Conservation (phyloP, 495 filamentous ascomycete genomes). For the Chaetomidium leptoderma region DNA sequence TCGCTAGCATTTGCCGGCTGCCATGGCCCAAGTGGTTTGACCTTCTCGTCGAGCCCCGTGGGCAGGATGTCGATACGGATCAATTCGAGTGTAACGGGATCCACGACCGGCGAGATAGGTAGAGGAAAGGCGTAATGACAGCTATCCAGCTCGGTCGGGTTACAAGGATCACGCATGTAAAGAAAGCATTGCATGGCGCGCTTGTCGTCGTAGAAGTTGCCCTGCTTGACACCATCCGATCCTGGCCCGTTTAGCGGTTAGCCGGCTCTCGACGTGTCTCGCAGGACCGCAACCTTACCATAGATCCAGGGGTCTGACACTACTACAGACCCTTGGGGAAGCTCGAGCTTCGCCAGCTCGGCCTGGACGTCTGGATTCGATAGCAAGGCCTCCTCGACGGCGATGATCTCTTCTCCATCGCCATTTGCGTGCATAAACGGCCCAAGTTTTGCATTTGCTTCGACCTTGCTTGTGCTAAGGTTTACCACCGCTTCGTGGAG, state of each 20-base stretch:
- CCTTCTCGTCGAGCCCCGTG: conserved; percentile 57
- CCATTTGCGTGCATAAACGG: conserved; percentile 52
- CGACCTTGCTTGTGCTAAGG: conserved; percentile 48
- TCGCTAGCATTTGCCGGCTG: conserved; percentile 58
- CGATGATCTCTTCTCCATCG: conserved; percentile 58
- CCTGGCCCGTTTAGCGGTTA: conserved; percentile 31
- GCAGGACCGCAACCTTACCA: conserved; percentile 38
- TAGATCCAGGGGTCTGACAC: conserved; percentile 71
- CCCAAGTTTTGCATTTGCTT: conserved; percentile 56
- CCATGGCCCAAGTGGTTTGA: conserved; percentile 52
- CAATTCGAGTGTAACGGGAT: conserved; percentile 58
- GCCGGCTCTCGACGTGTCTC: not conserved
- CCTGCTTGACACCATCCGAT: conserved; percentile 58
- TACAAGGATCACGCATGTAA: conserved; percentile 57
- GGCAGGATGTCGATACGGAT: conserved; percentile 58
- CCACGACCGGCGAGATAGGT: conserved; percentile 72
- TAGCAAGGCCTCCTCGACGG: conserved; percentile 54
- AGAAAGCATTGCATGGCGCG: conserved; percentile 64
- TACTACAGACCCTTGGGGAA: conserved; percentile 58
- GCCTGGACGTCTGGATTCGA: conserved; percentile 55
- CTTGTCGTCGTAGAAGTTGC: conserved; percentile 48
- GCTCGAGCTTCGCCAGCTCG: conserved; percentile 59
- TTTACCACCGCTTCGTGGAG: conserved; percentile 64
- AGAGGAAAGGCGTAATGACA: conserved; percentile 81
- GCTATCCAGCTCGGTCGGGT: conserved; percentile 54